Percentiles rank a stretch among this genome's conserved stretches.
Evolutionary conservation across 352 stramenopile genomes (phyloP).

Genomic region (Pythium chondricola): DNA sequence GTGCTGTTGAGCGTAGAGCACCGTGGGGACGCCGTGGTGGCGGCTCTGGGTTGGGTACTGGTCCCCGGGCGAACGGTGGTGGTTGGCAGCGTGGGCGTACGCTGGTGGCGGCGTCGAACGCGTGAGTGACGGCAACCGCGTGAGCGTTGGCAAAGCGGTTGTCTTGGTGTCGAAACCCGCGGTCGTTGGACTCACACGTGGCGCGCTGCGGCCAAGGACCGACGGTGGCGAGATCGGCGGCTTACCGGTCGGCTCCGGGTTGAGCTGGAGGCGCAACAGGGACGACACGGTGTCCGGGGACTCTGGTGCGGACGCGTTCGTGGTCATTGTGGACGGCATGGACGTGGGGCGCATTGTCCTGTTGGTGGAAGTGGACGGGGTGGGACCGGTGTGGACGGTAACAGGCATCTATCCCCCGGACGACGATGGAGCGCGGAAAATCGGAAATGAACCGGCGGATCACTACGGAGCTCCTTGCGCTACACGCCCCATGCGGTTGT

Average conservation of each 20-base stretch:
- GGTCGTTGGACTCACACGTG: background rate
- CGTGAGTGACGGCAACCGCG: conserved; percentile 15
- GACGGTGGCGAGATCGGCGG: conserved; percentile 16
- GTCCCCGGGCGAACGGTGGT: conserved; percentile 2
- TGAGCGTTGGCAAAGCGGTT: conserved; percentile 8
- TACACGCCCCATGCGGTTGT: too few relatives aligned
- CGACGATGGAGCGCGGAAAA: too few relatives aligned
- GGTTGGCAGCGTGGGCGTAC: too few relatives aligned
- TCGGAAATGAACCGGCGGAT: too few relatives aligned
- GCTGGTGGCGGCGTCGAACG: too few relatives aligned
- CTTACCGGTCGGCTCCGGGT: conserved; percentile 1
- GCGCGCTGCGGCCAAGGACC: conserved; percentile 1
- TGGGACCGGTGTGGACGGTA: background rate
- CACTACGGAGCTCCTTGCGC: too few relatives aligned
- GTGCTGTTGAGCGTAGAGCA: background rate
- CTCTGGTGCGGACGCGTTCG: background rate
- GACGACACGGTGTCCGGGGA: conserved; percentile 11
- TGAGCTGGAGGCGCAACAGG: conserved; percentile 1
- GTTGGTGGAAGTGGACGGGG: background rate
- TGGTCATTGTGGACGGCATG: background rate
- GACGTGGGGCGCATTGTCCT: conserved; percentile 4
- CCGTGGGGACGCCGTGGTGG: conserved; percentile 4
- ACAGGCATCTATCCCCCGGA: background rate
- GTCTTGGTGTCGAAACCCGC: too few relatives aligned
- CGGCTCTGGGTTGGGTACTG: background rate